These are phyloP conservation scores for Dacryopinax spathularia DNA, from an alignment of 768 basidiomycete species.

Conservation along the genomic window DNA sequence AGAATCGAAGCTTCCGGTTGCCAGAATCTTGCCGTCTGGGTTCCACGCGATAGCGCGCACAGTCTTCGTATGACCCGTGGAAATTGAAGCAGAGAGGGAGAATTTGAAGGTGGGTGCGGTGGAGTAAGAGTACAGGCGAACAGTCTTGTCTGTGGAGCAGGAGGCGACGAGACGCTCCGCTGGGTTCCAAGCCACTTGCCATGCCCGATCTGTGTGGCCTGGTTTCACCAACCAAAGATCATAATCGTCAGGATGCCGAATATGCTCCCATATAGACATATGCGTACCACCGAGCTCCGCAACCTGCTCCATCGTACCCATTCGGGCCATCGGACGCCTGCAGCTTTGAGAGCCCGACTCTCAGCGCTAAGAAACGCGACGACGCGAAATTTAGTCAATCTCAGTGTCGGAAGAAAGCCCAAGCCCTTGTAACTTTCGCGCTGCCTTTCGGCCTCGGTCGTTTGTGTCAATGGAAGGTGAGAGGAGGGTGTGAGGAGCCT, in stretches of 20 bases:
- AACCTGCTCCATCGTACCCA: background rate
- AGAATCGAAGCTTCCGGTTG: constrained; percentile 87
- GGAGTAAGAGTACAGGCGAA: constrained; percentile 65
- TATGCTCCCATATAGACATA: background rate
- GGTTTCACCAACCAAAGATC: no score
- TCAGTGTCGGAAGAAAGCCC: no score
- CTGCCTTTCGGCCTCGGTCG: no score
- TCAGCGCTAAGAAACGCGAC: no score
- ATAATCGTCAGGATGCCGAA: background rate
- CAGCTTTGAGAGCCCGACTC: no score
- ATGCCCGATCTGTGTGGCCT: constrained; percentile 75
- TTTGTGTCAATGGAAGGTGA: no score
- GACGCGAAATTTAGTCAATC: no score
- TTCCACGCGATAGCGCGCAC: constrained; percentile 80
- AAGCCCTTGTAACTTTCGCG: no score
- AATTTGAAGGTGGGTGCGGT: constrained; percentile 28
- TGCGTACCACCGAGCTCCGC: background rate
- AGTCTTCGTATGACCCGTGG: constrained; percentile 76
- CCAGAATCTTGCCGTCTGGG: constrained; percentile 72
- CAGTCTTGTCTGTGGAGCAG: constrained; percentile 87
- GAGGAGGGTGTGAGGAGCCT: background rate
- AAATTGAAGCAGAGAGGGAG: constrained; percentile 47
- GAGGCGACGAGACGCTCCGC: constrained; percentile 68
- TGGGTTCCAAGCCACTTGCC: constrained; percentile 85
- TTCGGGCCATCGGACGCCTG: background rate